phyloP scores from a whole-genome alignment of 2,329 filamentous ascomycete species.

The Botrytis hyacinthi region DNA sequence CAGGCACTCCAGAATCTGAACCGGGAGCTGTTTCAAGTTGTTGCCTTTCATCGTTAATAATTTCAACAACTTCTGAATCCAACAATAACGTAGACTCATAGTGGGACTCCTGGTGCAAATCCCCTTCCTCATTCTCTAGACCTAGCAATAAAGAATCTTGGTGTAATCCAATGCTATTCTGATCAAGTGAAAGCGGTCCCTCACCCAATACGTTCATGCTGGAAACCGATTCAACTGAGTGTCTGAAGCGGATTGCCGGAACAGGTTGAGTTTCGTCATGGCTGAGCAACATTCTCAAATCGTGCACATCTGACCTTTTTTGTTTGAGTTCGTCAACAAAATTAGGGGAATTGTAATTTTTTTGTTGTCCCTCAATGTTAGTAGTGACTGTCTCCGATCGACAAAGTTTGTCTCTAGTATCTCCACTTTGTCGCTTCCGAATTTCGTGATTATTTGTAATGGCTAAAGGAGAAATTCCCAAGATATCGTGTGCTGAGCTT shows the following conservation, averaged over 20 bases:
- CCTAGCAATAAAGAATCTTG: slow-evolving; percentile 1
- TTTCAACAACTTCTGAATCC: neutral
- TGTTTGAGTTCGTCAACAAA: neutral
- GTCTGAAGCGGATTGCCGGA: neutral
- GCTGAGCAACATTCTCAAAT: neutral
- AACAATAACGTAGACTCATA: neutral
- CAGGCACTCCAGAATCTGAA: slow-evolving; percentile 25
- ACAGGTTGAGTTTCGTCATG: neutral
- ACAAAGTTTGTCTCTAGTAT: neutral
- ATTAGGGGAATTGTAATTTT: fast-evolving
- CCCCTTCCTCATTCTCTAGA: neutral
- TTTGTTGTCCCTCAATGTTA: neutral
- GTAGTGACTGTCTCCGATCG: neutral
- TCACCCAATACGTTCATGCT: neutral
- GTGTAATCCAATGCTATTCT: neutral
- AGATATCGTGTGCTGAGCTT: neutral
- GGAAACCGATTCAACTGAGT: neutral
- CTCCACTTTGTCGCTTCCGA: neutral
- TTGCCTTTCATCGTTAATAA: neutral
- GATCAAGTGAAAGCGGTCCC: neutral
- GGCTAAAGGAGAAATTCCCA: neutral
- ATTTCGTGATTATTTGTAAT: neutral
- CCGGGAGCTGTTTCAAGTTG: neutral
- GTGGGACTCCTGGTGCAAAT: no score
- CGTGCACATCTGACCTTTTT: neutral